Base-by-base conservation (phyloP, 2,329 filamentous ascomycete genomes). In the Aspergillus oerlinghausenensis region DNA sequence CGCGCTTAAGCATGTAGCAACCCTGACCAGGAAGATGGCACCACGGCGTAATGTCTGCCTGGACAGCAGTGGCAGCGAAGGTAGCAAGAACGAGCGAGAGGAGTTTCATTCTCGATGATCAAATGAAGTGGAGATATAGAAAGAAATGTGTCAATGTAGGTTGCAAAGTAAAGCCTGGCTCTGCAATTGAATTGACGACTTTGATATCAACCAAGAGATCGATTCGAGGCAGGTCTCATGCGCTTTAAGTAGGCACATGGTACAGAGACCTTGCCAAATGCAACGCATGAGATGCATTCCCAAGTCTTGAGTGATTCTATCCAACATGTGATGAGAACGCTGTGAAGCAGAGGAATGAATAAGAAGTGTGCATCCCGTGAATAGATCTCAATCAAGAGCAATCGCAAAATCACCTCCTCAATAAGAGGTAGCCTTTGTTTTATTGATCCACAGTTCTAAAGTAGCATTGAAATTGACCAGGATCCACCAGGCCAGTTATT, bases 21-120 rank as follows among this genome's bases (percentile, higher is more conserved):
- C 64, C 65, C 58, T 71, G 68, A 23, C 65, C 69, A 28, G 68
- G 67, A 53, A 66, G 64, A 5, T 49, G 48, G 49, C 69, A 71
- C 70, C 68, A 70, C 42, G 68, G 68, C 21, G 66, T 49, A 26
- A 68, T 63, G 45, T 62, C 67, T 35, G 71, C 70, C 32, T 69
- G 58, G 49, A 69, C 67, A 40, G 68, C 66, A 23, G 73, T 73
- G 51, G 73, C 73, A 52, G 75, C 74, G 50, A 81, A 58, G 51
- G 78, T 63, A 54, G 76, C 70, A 50, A 74, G 64, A 53, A 79
- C 64, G 52, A 79, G 55, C 54, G 73, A 65, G 61, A 75, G 70
- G 67, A 81, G 63, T 73, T 80, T 82, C 81, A 83, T 83, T 53
- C 56, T 75, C 68, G 63, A 21, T 21, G 56, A 57, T 49, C 38